Percentiles rank a stretch among this genome's conserved stretches.
Evolutionary conservation across 257 asterid genomes (phyloP).

Genomic region (Voacanga thouarsii): DNA sequence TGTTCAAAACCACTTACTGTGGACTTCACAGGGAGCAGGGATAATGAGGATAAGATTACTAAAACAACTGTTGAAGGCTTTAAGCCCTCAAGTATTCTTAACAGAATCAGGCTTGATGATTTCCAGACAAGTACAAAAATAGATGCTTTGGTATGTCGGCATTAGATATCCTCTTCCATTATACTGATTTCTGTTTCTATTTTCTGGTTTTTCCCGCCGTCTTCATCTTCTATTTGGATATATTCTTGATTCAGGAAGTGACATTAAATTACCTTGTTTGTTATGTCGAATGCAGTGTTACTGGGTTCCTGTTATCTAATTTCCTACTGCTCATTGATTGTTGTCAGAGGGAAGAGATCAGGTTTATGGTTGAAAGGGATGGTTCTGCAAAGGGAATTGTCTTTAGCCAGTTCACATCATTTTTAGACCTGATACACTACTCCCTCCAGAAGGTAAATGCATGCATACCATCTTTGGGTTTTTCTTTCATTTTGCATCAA

Average conservation of each 20-base stretch:
- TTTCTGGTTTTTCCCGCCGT: neutral
- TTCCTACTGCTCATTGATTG: slow-evolving; percentile 21
- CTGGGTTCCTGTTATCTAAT: neutral
- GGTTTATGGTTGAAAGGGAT: slow-evolving; percentile 92
- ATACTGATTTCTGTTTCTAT: neutral
- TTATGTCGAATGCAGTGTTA: neutral
- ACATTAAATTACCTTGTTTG: neutral
- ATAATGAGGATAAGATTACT: slow-evolving; percentile 41
- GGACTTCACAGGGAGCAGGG: slow-evolving; percentile 59
- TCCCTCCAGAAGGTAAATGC: slow-evolving; percentile 67
- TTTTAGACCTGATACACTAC: slow-evolving; percentile 88
- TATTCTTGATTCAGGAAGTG: neutral
- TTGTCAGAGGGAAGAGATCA: slow-evolving; percentile 88
- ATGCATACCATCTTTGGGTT: slow-evolving; percentile 1
- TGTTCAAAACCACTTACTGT: slow-evolving; percentile 88
- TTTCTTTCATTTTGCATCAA: slow-evolving; percentile 8
- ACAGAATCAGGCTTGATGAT: slow-evolving; percentile 63
- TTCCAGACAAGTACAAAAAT: slow-evolving; percentile 93
- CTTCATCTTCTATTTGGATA: neutral
- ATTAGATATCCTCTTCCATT: neutral
- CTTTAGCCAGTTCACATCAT: slow-evolving; percentile 93
- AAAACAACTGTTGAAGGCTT: slow-evolving; percentile 67
- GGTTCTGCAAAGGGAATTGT: slow-evolving; percentile 97
- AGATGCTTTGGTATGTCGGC: slow-evolving; percentile 78
- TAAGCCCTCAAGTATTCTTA: slow-evolving; percentile 75